Base-by-base conservation (phyloP, 331 rosid species). In the Quercus tomentella region DNA sequence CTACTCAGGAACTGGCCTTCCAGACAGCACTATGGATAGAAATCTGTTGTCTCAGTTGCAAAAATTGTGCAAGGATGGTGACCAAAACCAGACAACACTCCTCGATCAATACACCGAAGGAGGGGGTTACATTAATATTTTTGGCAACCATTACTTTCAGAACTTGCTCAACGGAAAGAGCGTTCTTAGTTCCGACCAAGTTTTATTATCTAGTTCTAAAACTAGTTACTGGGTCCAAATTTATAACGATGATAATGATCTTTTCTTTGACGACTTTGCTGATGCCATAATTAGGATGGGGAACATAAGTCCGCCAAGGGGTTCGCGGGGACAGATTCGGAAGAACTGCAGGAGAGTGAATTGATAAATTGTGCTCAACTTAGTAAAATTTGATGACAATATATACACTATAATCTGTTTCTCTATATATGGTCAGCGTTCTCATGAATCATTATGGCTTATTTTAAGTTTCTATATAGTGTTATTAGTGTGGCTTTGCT, bases 201-300 rank as follows among this genome's bases (percentile, higher is more conserved):
- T 85, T 62, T 80, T 93, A 2, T 77, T 86, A 75, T 88, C 94
- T 1, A 63, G 91, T 79, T 72, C 73, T 6, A 66, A 8, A 4
- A 76, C 91, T 11, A 91, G 84, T 54, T 81, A 77, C 37, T 71
- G 88, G 73, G 97, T 94, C 17, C 84, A 79, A 73, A 80, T 73
- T 77, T 94, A 94, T 56, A 88, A 85, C 82, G 31, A 70, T 0
- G n/a, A 85, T 30, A 4, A 15, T 23, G 23, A 65, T 14, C 91
- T 78, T 65, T 94, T 91, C 90, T 54, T 80, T 26, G 20, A 2
- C 6, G 92, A 92, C 76, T 94, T 94, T 75, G 87, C 20, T 3
- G 87, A 82, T 56, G 85, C 97, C 75, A 91, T 94, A 93, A 84
- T 89, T 78, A 94, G 69, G 72, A 92, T 94, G 98, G 98, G 89